Evolutionary conservation across 495 filamentous ascomycete genomes (phyloP).

Genomic region (Aspergillus ostianus): DNA sequence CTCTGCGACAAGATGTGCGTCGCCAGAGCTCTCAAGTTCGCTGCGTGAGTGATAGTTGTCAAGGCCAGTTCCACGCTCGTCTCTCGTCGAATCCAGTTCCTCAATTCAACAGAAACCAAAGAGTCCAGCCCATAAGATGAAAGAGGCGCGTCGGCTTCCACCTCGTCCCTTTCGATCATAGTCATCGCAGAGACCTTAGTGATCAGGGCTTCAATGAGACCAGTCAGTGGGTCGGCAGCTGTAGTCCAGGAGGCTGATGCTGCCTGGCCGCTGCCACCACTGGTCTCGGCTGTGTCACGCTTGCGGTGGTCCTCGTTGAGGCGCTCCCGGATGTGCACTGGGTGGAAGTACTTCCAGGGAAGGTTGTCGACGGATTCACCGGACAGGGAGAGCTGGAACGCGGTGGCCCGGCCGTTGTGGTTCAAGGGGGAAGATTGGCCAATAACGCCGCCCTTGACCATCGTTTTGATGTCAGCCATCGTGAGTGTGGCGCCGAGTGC

Average conservation of each 20-base stretch:
- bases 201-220: not conserved
- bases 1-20: conserved; percentile 1
- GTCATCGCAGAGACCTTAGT: conserved; percentile 1
- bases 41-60: not conserved
- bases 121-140: not conserved
- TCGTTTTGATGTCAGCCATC: not conserved
- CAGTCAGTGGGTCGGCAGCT: not conserved
- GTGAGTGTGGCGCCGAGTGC: not conserved
- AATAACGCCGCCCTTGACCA: not conserved
- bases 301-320: not conserved
- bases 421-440: not conserved
- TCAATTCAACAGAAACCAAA: not conserved
- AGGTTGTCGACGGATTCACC: not conserved
- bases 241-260: not conserved
- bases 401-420: not conserved
- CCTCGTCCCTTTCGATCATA: not conserved
- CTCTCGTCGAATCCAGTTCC: not conserved
- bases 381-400: not conserved
- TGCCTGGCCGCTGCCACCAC: not conserved
- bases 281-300: not conserved
- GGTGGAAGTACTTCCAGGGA: not conserved
- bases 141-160: not conserved
- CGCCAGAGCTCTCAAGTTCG: not conserved
- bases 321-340: not conserved
- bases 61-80: not conserved